phyloP scores from a whole-genome alignment of 2,329 filamentous ascomycete genomes.

The Aspergillus quadrilineatus region DNA sequence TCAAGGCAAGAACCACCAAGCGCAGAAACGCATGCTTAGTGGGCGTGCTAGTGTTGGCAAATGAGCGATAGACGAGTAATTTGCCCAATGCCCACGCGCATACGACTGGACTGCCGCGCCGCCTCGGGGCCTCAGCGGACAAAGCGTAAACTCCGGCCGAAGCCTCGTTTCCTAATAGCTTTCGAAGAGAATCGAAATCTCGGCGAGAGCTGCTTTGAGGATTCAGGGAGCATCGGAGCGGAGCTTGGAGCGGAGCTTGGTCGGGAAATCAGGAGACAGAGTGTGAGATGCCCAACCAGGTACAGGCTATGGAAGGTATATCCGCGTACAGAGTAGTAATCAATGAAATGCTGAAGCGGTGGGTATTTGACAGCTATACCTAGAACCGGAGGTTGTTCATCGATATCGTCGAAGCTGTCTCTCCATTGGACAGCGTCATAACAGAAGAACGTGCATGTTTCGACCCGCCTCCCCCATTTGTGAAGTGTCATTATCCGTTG shows the following conservation, averaged over 20 bases:
- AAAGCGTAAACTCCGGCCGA: neutral
- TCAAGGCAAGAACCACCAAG: neutral
- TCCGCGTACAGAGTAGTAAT: too few relatives aligned
- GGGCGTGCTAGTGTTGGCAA: neutral
- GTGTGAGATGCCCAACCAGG: neutral
- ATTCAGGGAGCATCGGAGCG: neutral
- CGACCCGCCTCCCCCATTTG: neutral
- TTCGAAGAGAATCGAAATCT: neutral
- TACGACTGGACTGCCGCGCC: neutral
- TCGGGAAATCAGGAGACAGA: neutral
- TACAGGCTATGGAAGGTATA: neutral
- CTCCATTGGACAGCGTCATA: neutral
- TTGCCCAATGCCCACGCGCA: neutral
- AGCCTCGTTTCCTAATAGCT: neutral
- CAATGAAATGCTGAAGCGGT: neutral
- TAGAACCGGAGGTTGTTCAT: neutral
- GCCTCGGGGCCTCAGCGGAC: neutral
- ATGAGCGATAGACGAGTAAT: neutral
- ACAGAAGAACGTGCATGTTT: neutral
- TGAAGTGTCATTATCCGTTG: neutral
- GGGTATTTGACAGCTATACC: neutral
- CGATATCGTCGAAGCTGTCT: neutral
- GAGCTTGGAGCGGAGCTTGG: neutral
- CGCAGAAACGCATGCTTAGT: conserved; percentile 1
- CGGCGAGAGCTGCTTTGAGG: neutral